Conservation (phyloP, 2,329 filamentous ascomycete genomes). For the Colletotrichum sp. region DNA sequence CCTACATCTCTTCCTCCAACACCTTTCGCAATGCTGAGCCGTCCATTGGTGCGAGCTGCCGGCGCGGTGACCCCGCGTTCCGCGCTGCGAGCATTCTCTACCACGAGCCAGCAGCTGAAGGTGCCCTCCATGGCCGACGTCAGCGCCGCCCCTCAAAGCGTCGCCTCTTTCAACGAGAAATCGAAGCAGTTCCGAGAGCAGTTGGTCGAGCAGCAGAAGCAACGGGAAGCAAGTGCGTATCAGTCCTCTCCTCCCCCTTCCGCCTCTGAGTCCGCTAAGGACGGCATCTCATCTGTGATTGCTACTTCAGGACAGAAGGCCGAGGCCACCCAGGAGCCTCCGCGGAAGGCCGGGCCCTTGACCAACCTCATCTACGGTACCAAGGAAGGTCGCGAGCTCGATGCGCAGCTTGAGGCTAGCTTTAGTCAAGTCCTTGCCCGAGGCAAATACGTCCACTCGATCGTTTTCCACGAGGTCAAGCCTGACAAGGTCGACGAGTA, state of each 20-base stretch:
- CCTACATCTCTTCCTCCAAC: constrained; percentile 24
- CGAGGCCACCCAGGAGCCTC: constrained; percentile 58
- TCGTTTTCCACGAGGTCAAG: constrained; percentile 95
- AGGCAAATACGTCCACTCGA: constrained; percentile 98
- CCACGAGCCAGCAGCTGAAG: constrained; percentile 51
- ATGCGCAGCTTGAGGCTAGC: constrained; percentile 93
- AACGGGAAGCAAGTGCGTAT: constrained; percentile 83
- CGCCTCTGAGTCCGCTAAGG: constrained; percentile 47
- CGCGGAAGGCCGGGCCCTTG: constrained; percentile 75
- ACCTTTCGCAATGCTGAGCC: constrained; percentile 52
- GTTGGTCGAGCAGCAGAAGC: constrained; percentile 77
- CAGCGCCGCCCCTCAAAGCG: constrained; percentile 66
- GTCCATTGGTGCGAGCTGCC: constrained; percentile 54
- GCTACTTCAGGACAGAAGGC: constrained; percentile 60
- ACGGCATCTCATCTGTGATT: constrained; percentile 70
- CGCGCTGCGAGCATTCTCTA: constrained; percentile 61
- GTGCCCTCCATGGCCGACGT: constrained; percentile 88
- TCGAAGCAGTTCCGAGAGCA: constrained; percentile 88
- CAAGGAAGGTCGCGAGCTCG: constrained; percentile 90
- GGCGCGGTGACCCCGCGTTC: constrained; percentile 50
- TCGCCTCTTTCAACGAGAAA: constrained; percentile 78
- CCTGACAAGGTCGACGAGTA: constrained; percentile 97
- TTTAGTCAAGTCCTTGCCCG: constrained; percentile 94
- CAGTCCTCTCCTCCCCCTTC: constrained; percentile 43
- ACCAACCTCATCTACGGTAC: constrained; percentile 96